These are phyloP conservation scores for Globisporangium paroecandrum DNA, from an alignment of 352 stramenopile genomes.

Conservation along the genomic window DNA sequence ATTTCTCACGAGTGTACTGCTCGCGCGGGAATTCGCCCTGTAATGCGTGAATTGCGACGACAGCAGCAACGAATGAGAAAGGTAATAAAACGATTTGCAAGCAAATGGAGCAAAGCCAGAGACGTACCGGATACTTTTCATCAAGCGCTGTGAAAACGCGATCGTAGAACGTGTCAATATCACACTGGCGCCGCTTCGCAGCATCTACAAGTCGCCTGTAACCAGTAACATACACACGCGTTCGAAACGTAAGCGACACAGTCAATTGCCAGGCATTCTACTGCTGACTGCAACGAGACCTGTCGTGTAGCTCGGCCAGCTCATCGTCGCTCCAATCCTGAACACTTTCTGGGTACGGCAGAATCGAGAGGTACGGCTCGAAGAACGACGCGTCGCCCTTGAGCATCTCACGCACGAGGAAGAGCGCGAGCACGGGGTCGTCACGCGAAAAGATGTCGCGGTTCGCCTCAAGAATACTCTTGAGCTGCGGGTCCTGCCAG, in stretches of 20 bases:
- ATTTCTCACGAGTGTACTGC: conserved; percentile 63
- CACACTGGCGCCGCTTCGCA: conserved; percentile 37
- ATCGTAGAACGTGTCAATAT: conserved; percentile 63
- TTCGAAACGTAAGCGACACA: not conserved
- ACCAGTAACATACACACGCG: not conserved
- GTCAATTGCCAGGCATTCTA: not conserved
- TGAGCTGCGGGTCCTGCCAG: conserved; percentile 46
- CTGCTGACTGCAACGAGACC: conserved; percentile 13
- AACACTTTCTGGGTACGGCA: conserved; percentile 76
- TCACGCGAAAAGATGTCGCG: conserved; percentile 68
- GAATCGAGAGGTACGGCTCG: conserved; percentile 81
- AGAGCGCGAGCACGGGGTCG: conserved; percentile 82
- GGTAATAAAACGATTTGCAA: not conserved
- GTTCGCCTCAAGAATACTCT: conserved; percentile 46
- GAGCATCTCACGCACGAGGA: conserved; percentile 76
- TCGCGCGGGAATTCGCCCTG: conserved; percentile 43
- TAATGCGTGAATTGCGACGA: not conserved
- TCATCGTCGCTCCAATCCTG: conserved; percentile 79
- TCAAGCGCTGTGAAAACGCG: conserved; percentile 44
- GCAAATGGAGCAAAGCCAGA: not conserved
- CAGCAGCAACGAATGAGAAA: not conserved
- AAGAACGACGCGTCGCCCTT: conserved; percentile 74
- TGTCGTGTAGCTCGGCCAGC: conserved; percentile 68
- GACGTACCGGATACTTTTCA: conserved; percentile 42
- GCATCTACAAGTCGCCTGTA: conserved; percentile 43